Percentiles rank a stretch among this genome's conserved stretches.
Conservation (phyloP, 2,329 filamentous ascomycete species). For the Setomelanomma holmii region DNA sequence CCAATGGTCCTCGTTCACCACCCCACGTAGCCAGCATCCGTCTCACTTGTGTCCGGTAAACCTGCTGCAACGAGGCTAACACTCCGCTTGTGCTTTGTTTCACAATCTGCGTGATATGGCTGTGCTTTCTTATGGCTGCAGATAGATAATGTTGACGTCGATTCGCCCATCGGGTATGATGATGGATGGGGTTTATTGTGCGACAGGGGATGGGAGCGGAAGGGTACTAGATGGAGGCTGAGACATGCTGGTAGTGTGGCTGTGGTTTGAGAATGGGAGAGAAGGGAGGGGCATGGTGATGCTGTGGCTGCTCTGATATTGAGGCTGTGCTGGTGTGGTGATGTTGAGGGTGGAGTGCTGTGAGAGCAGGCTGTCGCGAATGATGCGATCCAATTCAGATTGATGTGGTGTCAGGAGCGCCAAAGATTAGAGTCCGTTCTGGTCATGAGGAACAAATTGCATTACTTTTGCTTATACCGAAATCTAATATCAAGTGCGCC, state of each 20-base stretch:
- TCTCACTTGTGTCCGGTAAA: not conserved
- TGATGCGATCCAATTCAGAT: too few relatives aligned
- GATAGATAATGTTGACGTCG: too few relatives aligned
- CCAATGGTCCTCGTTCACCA: not conserved
- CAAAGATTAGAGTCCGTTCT: not conserved
- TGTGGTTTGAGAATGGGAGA: not conserved
- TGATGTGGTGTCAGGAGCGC: too few relatives aligned
- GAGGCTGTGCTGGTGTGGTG: not conserved
- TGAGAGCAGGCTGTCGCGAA: too few relatives aligned
- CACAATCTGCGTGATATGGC: not conserved
- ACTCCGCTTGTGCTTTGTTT: not conserved
- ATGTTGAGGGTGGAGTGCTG: not conserved
- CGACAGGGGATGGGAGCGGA: too few relatives aligned
- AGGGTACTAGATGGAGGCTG: not conserved
- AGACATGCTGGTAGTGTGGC: not conserved
- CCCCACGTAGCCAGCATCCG: not conserved
- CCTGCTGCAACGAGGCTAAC: not conserved
- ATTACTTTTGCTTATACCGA: not conserved
- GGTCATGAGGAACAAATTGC: not conserved
- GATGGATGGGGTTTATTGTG: too few relatives aligned
- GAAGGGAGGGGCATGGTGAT: not conserved
- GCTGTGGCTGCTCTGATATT: not conserved
- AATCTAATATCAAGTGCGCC: not conserved
- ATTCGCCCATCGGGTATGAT: too few relatives aligned
- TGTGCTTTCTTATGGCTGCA: not conserved